A percentile compares a stretch with the other conserved stretches of the same genome.
These are phyloP conservation scores for Rickenella mellea DNA, from an alignment of 768 basidiomycete genomes.

Conservation along the genomic window DNA sequence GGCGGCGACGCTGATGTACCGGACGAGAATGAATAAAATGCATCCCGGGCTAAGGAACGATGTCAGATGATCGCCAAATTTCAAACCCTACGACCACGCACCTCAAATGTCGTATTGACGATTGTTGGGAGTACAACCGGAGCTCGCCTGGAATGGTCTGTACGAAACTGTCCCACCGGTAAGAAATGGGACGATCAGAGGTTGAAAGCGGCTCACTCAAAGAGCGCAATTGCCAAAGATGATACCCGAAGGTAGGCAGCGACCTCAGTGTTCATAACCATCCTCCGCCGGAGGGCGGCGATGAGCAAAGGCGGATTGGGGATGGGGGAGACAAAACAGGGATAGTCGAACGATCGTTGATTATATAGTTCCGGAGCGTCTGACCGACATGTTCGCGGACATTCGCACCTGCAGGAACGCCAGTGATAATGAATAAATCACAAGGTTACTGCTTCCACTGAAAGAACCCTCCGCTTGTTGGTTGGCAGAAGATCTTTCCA, in stretches of 20 bases:
- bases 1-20: slow-evolving; percentile 5
- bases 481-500: too few species aligned
- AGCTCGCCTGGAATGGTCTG: slow-evolving; percentile 5
- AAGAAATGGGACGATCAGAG: neutral
- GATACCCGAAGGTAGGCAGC: slow-evolving; percentile 3
- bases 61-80: neutral
- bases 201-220: slow-evolving; percentile 1
- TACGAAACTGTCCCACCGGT: neutral
- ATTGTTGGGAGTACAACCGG: slow-evolving; percentile 3
- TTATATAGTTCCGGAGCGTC: too few species aligned
- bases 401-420: too few species aligned
- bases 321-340: too few species aligned
- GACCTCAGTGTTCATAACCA: neutral
- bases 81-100: neutral
- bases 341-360: too few species aligned
- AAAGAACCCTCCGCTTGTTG: too few species aligned
- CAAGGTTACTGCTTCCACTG: too few species aligned
- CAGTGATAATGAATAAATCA: too few species aligned
- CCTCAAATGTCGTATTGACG: slow-evolving; percentile 1
- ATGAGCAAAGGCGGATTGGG: too few species aligned
- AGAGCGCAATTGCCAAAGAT: slow-evolving; percentile 4
- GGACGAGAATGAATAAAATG: slow-evolving; percentile 8
- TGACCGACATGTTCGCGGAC: too few species aligned
- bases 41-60: slow-evolving; percentile 2
- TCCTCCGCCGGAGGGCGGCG: too few species aligned